Evolutionary conservation across 495 filamentous ascomycete genomes (phyloP).

Genomic region (Acidomyces sp.): DNA sequence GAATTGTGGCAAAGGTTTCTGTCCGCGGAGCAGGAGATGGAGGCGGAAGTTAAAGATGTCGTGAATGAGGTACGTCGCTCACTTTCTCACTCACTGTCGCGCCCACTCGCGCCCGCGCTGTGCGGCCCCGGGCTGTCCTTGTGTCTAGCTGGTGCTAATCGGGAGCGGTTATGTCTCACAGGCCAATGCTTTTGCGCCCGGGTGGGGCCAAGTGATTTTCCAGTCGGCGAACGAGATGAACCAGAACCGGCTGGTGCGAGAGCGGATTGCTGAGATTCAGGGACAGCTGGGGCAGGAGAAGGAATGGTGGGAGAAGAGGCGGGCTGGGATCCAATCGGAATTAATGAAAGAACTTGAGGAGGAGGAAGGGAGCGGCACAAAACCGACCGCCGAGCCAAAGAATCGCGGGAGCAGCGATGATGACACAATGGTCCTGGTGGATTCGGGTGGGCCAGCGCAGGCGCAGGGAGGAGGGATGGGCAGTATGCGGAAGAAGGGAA

Average conservation of each 20-base stretch:
- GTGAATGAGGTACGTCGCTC: constrained; percentile 59
- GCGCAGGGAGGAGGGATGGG: constrained; percentile 31
- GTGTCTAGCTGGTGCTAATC: too few relatives aligned
- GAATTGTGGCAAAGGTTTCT: constrained; percentile 89
- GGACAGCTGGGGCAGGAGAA: constrained; percentile 56
- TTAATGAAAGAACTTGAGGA: constrained; percentile 77
- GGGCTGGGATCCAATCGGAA: constrained; percentile 54
- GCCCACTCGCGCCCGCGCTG: too few relatives aligned
- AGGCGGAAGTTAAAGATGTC: constrained; percentile 87
- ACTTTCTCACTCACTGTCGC: background rate
- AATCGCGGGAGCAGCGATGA: constrained; percentile 39
- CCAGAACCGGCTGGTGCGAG: constrained; percentile 49
- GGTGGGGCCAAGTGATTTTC: constrained; percentile 91
- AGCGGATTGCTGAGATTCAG: constrained; percentile 51
- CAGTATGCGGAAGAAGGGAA: constrained; percentile 65
- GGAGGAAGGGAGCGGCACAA: constrained; percentile 12
- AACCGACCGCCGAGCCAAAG: constrained; percentile 14
- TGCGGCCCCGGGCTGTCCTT: too few relatives aligned
- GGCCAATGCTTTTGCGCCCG: constrained; percentile 76
- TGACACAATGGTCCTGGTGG: constrained; percentile 78
- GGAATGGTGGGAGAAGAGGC: constrained; percentile 83
- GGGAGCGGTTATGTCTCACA: constrained; percentile 20
- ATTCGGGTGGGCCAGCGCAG: constrained; percentile 45
- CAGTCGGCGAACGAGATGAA: constrained; percentile 82
- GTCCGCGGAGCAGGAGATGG: constrained; percentile 91